Base-by-base conservation (phyloP, 345 rosid genomes). In the Arabis hirsuta region DNA sequence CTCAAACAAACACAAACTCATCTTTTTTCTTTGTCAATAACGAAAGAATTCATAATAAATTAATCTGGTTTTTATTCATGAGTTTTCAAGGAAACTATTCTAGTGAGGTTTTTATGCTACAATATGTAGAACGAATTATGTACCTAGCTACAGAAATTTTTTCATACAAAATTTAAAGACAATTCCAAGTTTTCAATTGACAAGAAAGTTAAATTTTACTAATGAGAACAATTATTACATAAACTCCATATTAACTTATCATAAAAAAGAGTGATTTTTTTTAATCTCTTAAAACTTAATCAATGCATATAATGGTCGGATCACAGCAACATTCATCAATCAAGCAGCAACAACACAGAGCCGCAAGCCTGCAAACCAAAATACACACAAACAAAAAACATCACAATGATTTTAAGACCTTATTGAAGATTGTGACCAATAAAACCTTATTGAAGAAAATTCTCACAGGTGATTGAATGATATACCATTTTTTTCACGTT, bases 241-340 rank as follows among this genome's bases (percentile, higher is more conserved):
- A 20, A 41, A 12, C 13, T 10, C 13, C 54, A 47, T 73, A 32
- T 39, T 42, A 55, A 20, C 55, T 62, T 1, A 14, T 44, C 6
- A 54, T 12, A 54, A 0, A 34, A 34, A n/a, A 44, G 57, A 55
- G 29, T 12, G 41, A 69, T 9, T 9, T 5, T 13, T 12, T 12
- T 3, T 9, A 9, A 38, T 9, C 8, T 54, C 1, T 55, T 5
- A 3, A 66, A 47, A 42, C 45, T 76, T 71, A 86, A 62, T 62
- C 80, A 22, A 72, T 16, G 47, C 81, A 77, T 20, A 81, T 16
- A 9, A 86, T 61, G 38, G 83, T 73, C 24, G 94, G 90, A 65
- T 88, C 90, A 42, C 90, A 89, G 81, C 96, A 90, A 61, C 94
- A 88, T 13, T 85, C 88, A 54, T 90, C 94, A 53, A 84, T 57